Percentiles rank a stretch among this genome's conserved stretches.
Evolutionary conservation across 1,284 basidiomycete species (phyloP).

Genomic region (Coriolopsis trogii): DNA sequence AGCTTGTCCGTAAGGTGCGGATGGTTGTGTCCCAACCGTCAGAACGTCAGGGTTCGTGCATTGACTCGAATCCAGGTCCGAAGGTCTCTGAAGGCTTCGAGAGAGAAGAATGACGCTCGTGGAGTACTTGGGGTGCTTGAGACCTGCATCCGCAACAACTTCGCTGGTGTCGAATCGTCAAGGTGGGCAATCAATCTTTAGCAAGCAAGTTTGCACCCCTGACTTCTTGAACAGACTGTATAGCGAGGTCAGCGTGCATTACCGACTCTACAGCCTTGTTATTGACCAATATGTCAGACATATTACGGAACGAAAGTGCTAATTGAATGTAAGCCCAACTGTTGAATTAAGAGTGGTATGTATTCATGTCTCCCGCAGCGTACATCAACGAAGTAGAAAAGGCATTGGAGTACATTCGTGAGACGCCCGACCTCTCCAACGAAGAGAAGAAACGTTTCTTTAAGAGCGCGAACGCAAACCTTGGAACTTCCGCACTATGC

Average conservation of each 20-base stretch:
- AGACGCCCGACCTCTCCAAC: constrained; percentile 70
- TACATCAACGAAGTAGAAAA: constrained; percentile 82
- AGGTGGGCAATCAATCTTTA: constrained; percentile 43
- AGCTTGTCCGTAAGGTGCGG: constrained; percentile 73
- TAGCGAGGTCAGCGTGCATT: constrained; percentile 66
- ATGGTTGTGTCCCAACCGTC: not conserved
- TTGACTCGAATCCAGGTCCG: constrained; percentile 49
- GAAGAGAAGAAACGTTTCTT: constrained; percentile 96
- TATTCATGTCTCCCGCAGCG: constrained; percentile 42
- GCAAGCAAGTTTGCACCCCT: constrained; percentile 7
- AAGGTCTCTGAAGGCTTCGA: constrained; percentile 61
- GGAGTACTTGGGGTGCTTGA: constrained; percentile 91
- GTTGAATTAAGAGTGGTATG: not conserved
- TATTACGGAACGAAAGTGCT: constrained; percentile 88
- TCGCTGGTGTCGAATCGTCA: constrained; percentile 91
- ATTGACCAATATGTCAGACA: constrained; percentile 55
- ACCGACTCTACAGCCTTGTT: too few species aligned
- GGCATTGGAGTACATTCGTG: constrained; percentile 75
- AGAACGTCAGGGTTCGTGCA: not conserved
- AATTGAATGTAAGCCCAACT: constrained; percentile 67
- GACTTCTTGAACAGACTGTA: constrained; percentile 67
- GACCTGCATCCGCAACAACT: constrained; percentile 91
- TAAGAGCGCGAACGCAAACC: constrained; percentile 85
- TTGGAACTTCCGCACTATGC: constrained; percentile 91
- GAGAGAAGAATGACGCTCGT: constrained; percentile 78